Evolutionary conservation across 495 filamentous ascomycete genomes (phyloP), one percentile per base, ranked within the genome.

Genomic region (Cercophora samala): DNA sequence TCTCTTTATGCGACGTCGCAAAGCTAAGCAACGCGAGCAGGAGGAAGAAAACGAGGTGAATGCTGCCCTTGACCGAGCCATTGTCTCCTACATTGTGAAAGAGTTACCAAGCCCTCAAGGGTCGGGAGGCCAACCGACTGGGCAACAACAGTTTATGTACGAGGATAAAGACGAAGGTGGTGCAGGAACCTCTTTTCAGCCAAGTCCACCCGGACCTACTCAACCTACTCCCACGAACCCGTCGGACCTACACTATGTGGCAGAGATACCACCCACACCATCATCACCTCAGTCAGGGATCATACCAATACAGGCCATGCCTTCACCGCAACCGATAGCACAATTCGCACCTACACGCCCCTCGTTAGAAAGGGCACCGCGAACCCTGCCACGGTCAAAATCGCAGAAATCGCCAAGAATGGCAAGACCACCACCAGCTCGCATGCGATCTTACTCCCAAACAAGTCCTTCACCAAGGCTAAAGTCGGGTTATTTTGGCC

Each of bases 1-100:
- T 18, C 52, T 76, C 9, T 73, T 72, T 46, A 22, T 63, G 11
- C 65, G 64, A 5, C 66, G 61, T 54, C 72, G 68, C n/a, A 64
- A 58, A 18, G 63, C 64, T 11, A 71, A 67, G 56, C 64, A 63
- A 51, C 53, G 58, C 29, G 64, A 11, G 2, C 42, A 62, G 55
- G 69, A 72, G 51, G 67, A 67, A 23, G 72, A 73, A 58, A 66
- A 69, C n/a, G 60, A 68, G 4, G 70, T 67, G 29, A 75, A 62
- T 66, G 64, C 46, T 1, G 74, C 74, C 4, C 66, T 74, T 0
- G 74, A 74, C 51, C 72, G 74, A 17, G 72, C 72, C 2, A 70
- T 74, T 18, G 69, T 76, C 11, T 74, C 70, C 66, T 76, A 74
- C 54, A 74, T 72, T 55, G 72, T 63, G 19, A 74, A 76, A 19